These are phyloP conservation scores for Suhomyces emberorum DNA, from an alignment of 805 yeast genomes.

Conservation along the genomic window DNA sequence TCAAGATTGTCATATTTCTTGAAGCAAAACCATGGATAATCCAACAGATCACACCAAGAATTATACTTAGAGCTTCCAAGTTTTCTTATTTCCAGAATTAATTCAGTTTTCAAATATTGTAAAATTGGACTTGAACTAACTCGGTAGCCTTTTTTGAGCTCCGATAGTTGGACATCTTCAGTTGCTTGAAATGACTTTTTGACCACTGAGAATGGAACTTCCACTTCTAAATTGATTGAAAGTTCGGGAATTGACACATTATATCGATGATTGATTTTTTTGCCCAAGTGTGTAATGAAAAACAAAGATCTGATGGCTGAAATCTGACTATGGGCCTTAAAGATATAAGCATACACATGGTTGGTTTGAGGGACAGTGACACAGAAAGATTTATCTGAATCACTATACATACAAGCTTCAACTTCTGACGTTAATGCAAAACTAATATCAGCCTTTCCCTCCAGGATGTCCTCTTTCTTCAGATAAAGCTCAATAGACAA, in stretches of 20 bases:
- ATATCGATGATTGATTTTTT: slow-evolving; percentile 22
- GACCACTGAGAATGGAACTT: slow-evolving; percentile 35
- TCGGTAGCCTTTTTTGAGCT: slow-evolving; percentile 21
- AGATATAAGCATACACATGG: slow-evolving; percentile 42
- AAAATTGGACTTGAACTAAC: slow-evolving; percentile 25
- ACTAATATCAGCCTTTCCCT: slow-evolving; percentile 19
- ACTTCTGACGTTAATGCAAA: slow-evolving; percentile 17
- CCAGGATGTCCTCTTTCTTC: background rate
- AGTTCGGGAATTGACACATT: slow-evolving; percentile 45
- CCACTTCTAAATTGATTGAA: slow-evolving; percentile 42
- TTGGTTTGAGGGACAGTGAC: slow-evolving; percentile 33
- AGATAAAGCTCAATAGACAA: slow-evolving; percentile 62
- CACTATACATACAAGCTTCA: slow-evolving; percentile 54
- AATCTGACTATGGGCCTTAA: slow-evolving; percentile 51
- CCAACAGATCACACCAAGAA: slow-evolving; percentile 21
- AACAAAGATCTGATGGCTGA: slow-evolving; percentile 64
- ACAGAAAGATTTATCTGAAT: slow-evolving; percentile 67
- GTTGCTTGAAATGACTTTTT: slow-evolving; percentile 8
- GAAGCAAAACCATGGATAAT: slow-evolving; percentile 50
- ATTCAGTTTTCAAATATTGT: slow-evolving; percentile 35
- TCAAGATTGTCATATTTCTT: slow-evolving; percentile 73
- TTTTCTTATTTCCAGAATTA: slow-evolving; percentile 30
- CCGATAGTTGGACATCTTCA: slow-evolving; percentile 8
- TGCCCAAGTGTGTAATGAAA: slow-evolving; percentile 50
- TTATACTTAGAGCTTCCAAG: slow-evolving; percentile 7